Conservation (phyloP, 2,329 filamentous ascomycete genomes). For the Fusarium buxicola region DNA sequence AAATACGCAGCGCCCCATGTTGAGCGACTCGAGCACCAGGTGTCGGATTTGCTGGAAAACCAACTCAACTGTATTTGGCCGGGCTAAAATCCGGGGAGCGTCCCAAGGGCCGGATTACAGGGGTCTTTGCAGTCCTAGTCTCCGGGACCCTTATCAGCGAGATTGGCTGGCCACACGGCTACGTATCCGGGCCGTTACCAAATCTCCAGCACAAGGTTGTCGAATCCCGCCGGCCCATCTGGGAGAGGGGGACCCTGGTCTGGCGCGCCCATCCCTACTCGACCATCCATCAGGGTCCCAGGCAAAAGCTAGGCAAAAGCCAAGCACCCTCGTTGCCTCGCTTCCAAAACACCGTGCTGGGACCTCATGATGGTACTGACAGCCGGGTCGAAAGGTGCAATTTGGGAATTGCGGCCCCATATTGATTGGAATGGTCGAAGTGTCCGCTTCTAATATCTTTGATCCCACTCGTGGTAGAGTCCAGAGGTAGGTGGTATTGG, state of each 20-base stretch:
- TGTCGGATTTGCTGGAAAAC: slow-evolving; percentile 35
- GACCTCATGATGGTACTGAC: slow-evolving; percentile 41
- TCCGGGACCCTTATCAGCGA: slow-evolving; percentile 44
- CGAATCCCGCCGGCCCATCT: slow-evolving; percentile 36
- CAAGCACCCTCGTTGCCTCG: slow-evolving; percentile 46
- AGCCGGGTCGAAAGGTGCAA: slow-evolving; percentile 30
- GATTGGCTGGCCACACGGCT: slow-evolving; percentile 51
- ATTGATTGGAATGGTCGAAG: slow-evolving; percentile 31
- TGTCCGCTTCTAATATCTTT: slow-evolving; percentile 19
- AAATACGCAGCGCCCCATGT: slow-evolving; percentile 36
- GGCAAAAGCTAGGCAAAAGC: slow-evolving; percentile 34
- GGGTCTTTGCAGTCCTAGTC: slow-evolving; percentile 46
- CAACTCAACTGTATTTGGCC: slow-evolving; percentile 34
- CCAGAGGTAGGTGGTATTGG: slow-evolving; percentile 11
- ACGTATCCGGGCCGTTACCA: slow-evolving; percentile 51
- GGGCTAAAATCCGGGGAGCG: slow-evolving; percentile 51
- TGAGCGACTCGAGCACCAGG: slow-evolving; percentile 21
- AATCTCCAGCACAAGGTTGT: slow-evolving; percentile 43
- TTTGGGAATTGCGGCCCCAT: slow-evolving; percentile 32
- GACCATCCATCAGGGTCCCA: slow-evolving; percentile 44
- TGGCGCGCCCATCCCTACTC: too few relatives aligned
- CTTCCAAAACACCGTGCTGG: slow-evolving; percentile 42
- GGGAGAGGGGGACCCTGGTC: slow-evolving; percentile 31
- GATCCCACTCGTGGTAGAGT: slow-evolving; percentile 10
- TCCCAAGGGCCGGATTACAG: slow-evolving; percentile 44